phyloP scores from a whole-genome alignment of 352 stramenopile species.

The Globisporangium emineosum region DNA sequence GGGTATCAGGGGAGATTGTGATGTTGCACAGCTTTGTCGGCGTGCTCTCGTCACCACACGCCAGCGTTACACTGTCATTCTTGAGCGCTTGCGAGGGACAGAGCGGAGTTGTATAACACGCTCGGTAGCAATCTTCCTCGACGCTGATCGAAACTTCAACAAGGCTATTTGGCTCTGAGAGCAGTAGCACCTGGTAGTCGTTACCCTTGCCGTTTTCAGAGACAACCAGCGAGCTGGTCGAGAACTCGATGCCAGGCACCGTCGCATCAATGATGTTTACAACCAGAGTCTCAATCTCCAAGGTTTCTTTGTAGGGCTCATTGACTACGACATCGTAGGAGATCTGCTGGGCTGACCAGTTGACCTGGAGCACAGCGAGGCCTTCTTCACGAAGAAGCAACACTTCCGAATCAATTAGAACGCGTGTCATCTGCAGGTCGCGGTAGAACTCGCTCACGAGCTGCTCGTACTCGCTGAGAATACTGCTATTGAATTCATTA shows the following conservation, averaged over 20 bases:
- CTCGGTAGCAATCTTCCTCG: constrained; percentile 53
- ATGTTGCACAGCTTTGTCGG: constrained; percentile 57
- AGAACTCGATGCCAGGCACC: constrained; percentile 67
- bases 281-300: constrained; percentile 19
- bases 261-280: constrained; percentile 46
- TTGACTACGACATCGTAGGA: constrained; percentile 18
- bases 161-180: constrained; percentile 55
- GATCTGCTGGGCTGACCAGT: constrained; percentile 41
- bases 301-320: constrained; percentile 26
- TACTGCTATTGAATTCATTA: neutral
- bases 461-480: constrained; percentile 16
- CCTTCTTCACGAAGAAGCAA: constrained; percentile 15
- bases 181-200: constrained; percentile 68
- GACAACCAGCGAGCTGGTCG: constrained; percentile 52
- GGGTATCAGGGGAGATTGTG: constrained; percentile 41
- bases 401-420: constrained; percentile 8
- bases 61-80: neutral
- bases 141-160: constrained; percentile 48
- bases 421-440: constrained; percentile 20
- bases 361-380: constrained; percentile 27
- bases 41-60: constrained; percentile 14
- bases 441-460: constrained; percentile 29
- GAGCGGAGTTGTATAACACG: constrained; percentile 27
- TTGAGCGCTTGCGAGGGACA: constrained; percentile 32
- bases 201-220: constrained; percentile 66